Percentiles rank a stretch among this genome's conserved stretches.
These are phyloP conservation scores for Trichoderma sp. DNA, from an alignment of 2,329 filamentous ascomycete species.

Conservation along the genomic window DNA sequence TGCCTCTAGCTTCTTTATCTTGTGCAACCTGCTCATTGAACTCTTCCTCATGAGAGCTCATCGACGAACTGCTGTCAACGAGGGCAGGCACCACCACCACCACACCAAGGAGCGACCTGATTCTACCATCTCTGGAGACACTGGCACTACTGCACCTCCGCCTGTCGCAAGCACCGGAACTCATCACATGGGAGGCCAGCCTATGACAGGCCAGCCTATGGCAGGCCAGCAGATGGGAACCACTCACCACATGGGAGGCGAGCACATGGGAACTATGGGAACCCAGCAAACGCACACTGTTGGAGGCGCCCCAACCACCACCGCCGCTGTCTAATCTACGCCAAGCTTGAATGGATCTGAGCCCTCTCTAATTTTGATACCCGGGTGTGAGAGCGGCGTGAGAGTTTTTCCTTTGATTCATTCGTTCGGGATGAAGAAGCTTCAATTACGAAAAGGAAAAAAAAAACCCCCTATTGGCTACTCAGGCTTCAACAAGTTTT, in stretches of 20 bases:
- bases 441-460: neutral
- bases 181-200: neutral
- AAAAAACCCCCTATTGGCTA: neutral
- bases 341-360: neutral
- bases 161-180: neutral
- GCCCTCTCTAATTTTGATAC: slow-evolving; percentile 21
- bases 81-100: neutral
- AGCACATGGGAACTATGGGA: no score
- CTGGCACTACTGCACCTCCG: neutral
- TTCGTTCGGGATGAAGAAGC: neutral
- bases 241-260: neutral
- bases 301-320: neutral
- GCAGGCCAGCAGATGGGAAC: no score
- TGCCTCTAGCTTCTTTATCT: slow-evolving; percentile 30
- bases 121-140: slow-evolving; percentile 18
- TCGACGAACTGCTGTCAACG: neutral
- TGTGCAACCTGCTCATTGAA: slow-evolving; percentile 31
- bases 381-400: slow-evolving; percentile 8
- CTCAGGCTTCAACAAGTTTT: neutral
- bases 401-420: neutral
- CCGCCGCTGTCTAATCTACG: slow-evolving; percentile 7
- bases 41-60: slow-evolving; percentile 20
- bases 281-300: neutral
- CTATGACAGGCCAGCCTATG: no score
- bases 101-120: slow-evolving; percentile 20